Conservation (phyloP, 2,329 filamentous ascomycete genomes). For the Blastomyces percursus region DNA sequence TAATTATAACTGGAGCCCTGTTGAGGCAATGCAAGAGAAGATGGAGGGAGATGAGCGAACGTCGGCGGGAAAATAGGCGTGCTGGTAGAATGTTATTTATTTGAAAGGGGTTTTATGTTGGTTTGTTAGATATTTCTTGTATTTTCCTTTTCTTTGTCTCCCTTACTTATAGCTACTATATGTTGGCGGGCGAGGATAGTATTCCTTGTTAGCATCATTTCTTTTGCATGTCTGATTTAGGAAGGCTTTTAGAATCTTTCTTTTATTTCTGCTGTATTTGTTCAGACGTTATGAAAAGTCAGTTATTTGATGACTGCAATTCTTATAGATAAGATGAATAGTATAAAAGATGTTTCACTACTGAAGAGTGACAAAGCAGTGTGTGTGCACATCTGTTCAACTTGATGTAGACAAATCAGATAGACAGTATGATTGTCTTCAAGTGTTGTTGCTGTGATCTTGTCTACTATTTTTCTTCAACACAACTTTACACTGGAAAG, state of each 20-base stretch:
- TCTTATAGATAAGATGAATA: neutral
- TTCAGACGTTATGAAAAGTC: neutral
- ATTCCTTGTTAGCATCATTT: neutral
- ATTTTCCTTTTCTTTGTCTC: neutral
- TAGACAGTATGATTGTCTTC: neutral
- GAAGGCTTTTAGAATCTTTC: neutral
- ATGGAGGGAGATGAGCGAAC: neutral
- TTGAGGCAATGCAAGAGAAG: constrained; percentile 29
- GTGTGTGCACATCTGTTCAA: neutral
- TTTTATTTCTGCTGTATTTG: neutral
- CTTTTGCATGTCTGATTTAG: neutral
- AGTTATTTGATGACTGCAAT: neutral
- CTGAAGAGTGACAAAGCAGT: neutral
- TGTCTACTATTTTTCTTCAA: neutral
- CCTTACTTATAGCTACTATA: neutral
- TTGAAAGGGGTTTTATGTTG: neutral
- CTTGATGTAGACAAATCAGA: neutral
- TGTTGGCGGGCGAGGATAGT: neutral
- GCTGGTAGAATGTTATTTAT: neutral
- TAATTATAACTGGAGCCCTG: constrained; percentile 33
- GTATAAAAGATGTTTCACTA: neutral
- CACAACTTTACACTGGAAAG: neutral
- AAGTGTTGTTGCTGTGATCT: neutral
- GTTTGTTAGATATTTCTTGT: neutral
- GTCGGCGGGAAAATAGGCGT: neutral